Evolutionary conservation across 257 asterid species (phyloP), one percentile per base, ranked within the genome.

Genomic region (Solanum appendiculatum): DNA sequence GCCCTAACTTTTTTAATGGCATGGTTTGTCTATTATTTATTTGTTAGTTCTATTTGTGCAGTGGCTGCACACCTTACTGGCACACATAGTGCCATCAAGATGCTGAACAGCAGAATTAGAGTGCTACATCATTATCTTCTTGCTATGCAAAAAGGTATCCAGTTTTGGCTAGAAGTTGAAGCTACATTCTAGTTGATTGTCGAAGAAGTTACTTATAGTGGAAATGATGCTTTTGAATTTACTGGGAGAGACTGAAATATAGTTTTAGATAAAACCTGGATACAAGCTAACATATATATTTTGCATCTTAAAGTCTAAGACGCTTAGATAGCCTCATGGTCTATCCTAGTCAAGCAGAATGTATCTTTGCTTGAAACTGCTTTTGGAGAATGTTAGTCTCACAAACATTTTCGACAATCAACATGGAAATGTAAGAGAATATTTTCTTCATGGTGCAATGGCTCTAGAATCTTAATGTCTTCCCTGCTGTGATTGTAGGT

Each of bases 1-100:
- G 54, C 56, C 21, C 23, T 23, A 39, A 39, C 10, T n/a, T 23
- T 51, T 74, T 74, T 39, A 39, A 56, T 74, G 54, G 33, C 82
- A 74, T 5, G 82, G 6, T 39, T 75, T 75, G 56, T 42, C 56
- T 75, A 40, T 75, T 40, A 15, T 75, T 23, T 40, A 75, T n/a
- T 15, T 42, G 13, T 75, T 51, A 75, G 58, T 27, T 74, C 86
- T 31, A 42, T 63, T 78, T 87, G 87, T 86, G 68, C 77, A 97
- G 98, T 95, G 99, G 98, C 98, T 91, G 99, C 99, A 86, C 99
- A 95, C 88, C 98, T 97, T 85, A 94, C 98, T 5, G 98, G 99
- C 89, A 97, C 92, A 89, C 98, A 97, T 85, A 97, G 98, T 91
- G 98, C 99, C 70, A 95, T 97, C 94, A 95, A 95, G 95, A 97